A percentile compares a stretch with the other conserved stretches of the same genome.
These are phyloP conservation scores for Metschnikowia vanudenii DNA, from an alignment of 805 yeast species.

Conservation along the genomic window DNA sequence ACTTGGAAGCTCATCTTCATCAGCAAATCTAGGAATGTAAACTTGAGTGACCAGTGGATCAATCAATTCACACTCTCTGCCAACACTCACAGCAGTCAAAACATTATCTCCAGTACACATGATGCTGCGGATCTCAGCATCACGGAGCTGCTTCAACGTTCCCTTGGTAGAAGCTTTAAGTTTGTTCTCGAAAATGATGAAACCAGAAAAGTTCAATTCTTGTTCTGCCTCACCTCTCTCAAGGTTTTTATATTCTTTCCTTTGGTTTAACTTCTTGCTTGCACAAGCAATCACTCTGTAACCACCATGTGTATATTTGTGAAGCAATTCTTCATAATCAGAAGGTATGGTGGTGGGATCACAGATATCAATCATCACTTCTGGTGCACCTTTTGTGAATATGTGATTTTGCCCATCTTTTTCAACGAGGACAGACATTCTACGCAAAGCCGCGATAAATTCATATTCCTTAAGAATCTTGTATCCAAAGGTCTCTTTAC, in stretches of 20 bases:
- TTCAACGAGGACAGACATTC: constrained; percentile 81
- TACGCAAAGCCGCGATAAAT: constrained; percentile 76
- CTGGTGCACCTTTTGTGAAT: constrained; percentile 96
- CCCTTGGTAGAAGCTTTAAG: constrained; percentile 65
- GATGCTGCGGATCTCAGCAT: constrained; percentile 74
- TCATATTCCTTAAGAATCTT: constrained; percentile 60
- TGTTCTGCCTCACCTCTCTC: constrained; percentile 68
- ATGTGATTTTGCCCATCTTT: constrained; percentile 20
- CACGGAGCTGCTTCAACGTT: constrained; percentile 57
- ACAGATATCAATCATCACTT: constrained; percentile 81
- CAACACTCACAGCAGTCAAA: constrained; percentile 92
- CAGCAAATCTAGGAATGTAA: constrained; percentile 58
- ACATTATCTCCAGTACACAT: constrained; percentile 99
- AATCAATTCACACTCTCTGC: constrained; percentile 74
- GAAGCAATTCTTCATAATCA: constrained; percentile 69
- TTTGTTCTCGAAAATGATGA: constrained; percentile 89
- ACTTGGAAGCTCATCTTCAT: constrained; percentile 23
- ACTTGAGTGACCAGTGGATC: constrained; percentile 33
- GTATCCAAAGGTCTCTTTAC: constrained; percentile 24
- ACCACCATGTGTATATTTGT: constrained; percentile 89
- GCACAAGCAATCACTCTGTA: constrained; percentile 96
- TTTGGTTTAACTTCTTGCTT: constrained; percentile 44
- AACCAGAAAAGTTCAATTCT: constrained; percentile 74
- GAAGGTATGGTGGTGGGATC: constrained; percentile 66
- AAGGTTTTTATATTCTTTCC: constrained; percentile 19